Conservation (phyloP, 2,329 filamentous ascomycete genomes). For the Lachnellula subtilissima region DNA sequence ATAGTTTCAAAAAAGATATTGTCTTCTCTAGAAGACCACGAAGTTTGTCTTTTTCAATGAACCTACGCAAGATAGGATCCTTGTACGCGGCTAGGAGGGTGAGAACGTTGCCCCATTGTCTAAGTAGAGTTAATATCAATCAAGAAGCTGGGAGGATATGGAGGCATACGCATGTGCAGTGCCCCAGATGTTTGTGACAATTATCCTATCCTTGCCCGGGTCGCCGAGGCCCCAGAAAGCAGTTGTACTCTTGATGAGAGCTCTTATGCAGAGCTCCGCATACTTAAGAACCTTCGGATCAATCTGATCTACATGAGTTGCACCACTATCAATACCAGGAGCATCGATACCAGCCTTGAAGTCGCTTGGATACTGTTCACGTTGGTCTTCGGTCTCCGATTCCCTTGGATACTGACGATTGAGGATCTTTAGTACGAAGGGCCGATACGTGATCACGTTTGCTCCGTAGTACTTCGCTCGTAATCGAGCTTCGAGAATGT, state of each 20-base stretch:
- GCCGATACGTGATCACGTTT: conserved; percentile 81
- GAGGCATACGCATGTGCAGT: conserved; percentile 86
- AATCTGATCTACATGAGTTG: conserved; percentile 34
- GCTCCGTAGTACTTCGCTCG: conserved; percentile 95
- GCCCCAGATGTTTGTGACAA: conserved; percentile 94
- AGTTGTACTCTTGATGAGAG: conserved; percentile 77
- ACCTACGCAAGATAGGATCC: conserved; percentile 55
- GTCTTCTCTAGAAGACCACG: conserved; percentile 64
- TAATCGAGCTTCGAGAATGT: conserved; percentile 78
- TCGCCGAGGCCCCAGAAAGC: conserved; percentile 63
- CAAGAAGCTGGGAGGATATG: not conserved
- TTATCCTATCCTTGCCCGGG: conserved; percentile 55
- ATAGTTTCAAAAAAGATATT: conserved; percentile 67
- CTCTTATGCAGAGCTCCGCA: conserved; percentile 49
- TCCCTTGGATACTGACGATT: conserved; percentile 29
- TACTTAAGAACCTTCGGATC: conserved; percentile 46
- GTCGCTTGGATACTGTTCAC: conserved; percentile 18
- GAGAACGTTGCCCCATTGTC: conserved; percentile 94
- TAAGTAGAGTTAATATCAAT: conserved; percentile 36
- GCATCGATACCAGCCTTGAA: conserved; percentile 22
- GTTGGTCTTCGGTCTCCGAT: conserved; percentile 14
- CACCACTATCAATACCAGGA: conserved; percentile 36
- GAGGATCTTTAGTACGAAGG: conserved; percentile 59
- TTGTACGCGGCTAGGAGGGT: conserved; percentile 79
- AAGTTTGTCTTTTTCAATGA: conserved; percentile 53